Evolutionary conservation across 176 grass and related monocot species (phyloP).

Genomic region (Oryza meyeriana): DNA sequence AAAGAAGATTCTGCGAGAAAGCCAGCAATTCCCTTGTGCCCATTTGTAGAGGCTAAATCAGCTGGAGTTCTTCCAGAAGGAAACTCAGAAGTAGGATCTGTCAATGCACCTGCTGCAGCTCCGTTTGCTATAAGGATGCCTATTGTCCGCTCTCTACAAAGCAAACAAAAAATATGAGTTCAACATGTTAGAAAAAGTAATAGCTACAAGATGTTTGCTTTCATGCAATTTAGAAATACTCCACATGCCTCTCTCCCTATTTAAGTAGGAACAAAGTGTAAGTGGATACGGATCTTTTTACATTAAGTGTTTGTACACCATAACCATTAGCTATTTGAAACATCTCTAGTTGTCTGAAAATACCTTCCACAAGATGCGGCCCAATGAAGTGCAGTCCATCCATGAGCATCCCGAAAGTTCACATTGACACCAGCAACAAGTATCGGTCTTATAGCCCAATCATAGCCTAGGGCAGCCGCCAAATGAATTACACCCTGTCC

Average conservation of each 20-base stretch:
- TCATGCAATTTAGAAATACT: background rate
- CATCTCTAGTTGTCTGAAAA: background rate
- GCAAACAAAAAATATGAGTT: constrained; percentile 31
- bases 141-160: constrained; percentile 62
- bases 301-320: constrained; percentile 14
- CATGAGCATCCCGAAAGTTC: constrained; percentile 80
- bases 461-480: constrained; percentile 67
- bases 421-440: constrained; percentile 73
- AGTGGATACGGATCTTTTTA: background rate
- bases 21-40: constrained; percentile 87
- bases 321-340: background rate
- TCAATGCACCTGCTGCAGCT: constrained; percentile 69
- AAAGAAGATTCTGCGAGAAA: constrained; percentile 86
- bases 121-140: constrained; percentile 58
- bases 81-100: constrained; percentile 74
- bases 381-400: constrained; percentile 96
- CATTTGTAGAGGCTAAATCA: constrained; percentile 83
- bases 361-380: constrained; percentile 76
- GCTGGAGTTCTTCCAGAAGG: constrained; percentile 78
- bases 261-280: constrained; percentile 3
- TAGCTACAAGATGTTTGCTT: background rate
- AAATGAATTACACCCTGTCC: constrained; percentile 90
- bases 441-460: constrained; percentile 77
- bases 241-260: background rate
- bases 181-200: background rate